phyloP scores from a whole-genome alignment of 2,329 filamentous ascomycete genomes.

The Colletotrichum sp. region DNA sequence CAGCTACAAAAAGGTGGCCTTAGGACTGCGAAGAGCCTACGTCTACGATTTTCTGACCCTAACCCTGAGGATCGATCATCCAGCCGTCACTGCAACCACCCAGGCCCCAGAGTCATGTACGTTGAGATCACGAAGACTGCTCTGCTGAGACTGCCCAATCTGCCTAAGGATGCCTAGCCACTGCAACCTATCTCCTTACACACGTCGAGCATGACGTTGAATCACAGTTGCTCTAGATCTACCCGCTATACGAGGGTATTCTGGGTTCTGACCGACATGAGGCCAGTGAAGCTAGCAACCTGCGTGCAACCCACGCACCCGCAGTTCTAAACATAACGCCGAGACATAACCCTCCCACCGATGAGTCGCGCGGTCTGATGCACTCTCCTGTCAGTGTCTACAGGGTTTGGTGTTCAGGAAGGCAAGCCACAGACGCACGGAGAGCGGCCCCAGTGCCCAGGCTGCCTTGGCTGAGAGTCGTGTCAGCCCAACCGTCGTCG shows the following conservation, averaged over 20 bases:
- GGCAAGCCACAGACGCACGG: background rate
- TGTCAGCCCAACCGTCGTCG: conserved; percentile 8
- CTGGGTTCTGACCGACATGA: background rate
- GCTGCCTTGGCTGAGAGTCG: conserved; percentile 9
- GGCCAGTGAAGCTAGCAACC: background rate
- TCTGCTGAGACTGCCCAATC: background rate
- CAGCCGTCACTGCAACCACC: background rate
- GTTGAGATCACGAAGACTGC: background rate
- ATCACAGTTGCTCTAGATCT: background rate
- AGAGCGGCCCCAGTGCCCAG: background rate
- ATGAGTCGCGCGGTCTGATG: background rate
- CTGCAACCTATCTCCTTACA: background rate
- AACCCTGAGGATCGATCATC: background rate
- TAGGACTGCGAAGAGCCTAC: background rate
- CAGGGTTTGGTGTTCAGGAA: background rate
- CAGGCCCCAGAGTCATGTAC: background rate
- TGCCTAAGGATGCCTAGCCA: background rate
- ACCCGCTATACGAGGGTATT: background rate
- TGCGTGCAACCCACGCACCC: background rate
- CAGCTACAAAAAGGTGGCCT: background rate
- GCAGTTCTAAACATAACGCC: background rate
- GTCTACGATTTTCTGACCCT: background rate
- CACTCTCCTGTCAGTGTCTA: background rate
- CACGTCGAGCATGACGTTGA: background rate
- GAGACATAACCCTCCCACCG: background rate